Evolutionary conservation across 768 basidiomycete species (phyloP).

Genomic region (Austroboletus eburneus): DNA sequence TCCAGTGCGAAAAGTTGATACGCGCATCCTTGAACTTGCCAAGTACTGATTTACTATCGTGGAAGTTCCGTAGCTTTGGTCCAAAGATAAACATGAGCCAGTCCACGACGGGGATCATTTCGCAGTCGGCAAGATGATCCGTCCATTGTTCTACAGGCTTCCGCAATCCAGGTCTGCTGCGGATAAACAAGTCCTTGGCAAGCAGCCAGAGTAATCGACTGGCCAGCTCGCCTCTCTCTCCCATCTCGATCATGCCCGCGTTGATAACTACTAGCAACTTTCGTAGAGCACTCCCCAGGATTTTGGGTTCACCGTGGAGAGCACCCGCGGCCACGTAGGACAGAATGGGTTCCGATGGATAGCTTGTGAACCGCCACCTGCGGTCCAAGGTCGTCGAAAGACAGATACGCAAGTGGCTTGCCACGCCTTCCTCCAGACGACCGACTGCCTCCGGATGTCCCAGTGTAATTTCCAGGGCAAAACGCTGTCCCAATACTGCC

Average conservation of each 20-base stretch:
- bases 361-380: slow-evolving; percentile 5
- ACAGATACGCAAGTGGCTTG: slow-evolving; percentile 11
- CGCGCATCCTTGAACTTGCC: slow-evolving; percentile 3
- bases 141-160: no score
- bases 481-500: not conserved
- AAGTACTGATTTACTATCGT: no score
- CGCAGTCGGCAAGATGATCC: not conserved
- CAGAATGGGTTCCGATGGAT: slow-evolving; percentile 8
- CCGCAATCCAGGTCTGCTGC: no score
- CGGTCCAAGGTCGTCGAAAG: slow-evolving; percentile 1
- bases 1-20: slow-evolving; percentile 3
- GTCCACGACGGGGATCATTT: not conserved
- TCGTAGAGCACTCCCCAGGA: not conserved
- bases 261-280: not conserved
- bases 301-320: not conserved
- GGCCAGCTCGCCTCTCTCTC: not conserved
- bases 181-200: slow-evolving; percentile 2
- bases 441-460: not conserved
- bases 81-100: slow-evolving; percentile 5
- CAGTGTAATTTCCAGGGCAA: not conserved
- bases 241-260: not conserved
- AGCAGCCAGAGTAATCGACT: slow-evolving; percentile 5
- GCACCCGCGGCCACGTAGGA: not conserved
- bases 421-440: not conserved
- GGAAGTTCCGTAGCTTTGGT: not conserved